Base-by-base conservation (phyloP, 2,329 filamentous ascomycete genomes). In the Talaromyces funiculosus region DNA sequence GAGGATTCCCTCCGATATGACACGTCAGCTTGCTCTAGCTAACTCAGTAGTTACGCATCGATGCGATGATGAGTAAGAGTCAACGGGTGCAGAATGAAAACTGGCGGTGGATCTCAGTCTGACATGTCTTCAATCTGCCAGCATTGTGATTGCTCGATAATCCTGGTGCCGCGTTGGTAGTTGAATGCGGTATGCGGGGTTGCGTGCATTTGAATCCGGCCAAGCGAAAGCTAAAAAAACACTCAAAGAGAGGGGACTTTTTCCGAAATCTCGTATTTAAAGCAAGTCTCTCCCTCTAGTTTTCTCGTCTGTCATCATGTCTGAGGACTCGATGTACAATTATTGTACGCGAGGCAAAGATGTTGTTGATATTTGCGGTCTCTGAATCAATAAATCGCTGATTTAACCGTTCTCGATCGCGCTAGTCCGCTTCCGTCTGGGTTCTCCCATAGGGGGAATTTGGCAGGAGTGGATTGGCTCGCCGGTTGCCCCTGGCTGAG, bases 391-490 rank as follows among this genome's bases (percentile, higher is more conserved):
- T 18, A 38, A 24, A 26, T 4, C 16, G 51, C 31, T 53, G 49
- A 35, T 53, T 31, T 20, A 53, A n/a, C 26, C 49, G 12, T n/a
- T 3, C 4, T 37, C 18, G 10, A 55, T 22, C 6, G 26, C 38
- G 58, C 53, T 56, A 61, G 45, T 33, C 45, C 51, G 3, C 8
- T 61, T 40, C 43, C 43, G 53, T 49, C 40, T 18, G 33, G n/a
- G 7, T 33, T 35, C 22, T 22, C 40, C 35, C 33, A 31, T 33
- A 33, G 51, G 47, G 24, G 22, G 51, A 31, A 60, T 60, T 60
- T 56, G 59, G 59, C 59, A 56, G 51, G 31, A 31, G 51, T 42
- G 51, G 59, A 60, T 60, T 60, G 59, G 59, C 29, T 38, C 40
- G 59, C 54, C n/a, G n/a, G 18, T 38, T 31, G 20, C 53, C 59